Evolutionary conservation across 192 early-diverging fungal species (phyloP).

Genomic region (Backusella morwellensis): DNA sequence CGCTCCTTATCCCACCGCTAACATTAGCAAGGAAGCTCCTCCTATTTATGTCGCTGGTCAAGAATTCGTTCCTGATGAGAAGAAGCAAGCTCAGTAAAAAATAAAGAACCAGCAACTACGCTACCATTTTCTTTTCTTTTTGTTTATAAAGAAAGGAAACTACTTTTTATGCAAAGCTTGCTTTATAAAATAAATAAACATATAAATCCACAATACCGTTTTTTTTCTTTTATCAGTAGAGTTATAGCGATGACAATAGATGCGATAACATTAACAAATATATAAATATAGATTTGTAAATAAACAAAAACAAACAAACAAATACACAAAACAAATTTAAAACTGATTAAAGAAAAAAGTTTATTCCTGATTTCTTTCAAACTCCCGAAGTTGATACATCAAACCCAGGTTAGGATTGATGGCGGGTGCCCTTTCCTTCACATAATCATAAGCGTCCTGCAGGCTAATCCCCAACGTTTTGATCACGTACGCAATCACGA

Average conservation of each 20-base stretch:
- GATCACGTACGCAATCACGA: conserved; percentile 93
- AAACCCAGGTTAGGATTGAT: conserved; percentile 86
- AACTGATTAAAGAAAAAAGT: neutral
- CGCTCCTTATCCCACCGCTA: conserved; percentile 19
- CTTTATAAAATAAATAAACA: neutral
- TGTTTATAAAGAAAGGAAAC: neutral
- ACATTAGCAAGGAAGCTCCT: conserved; percentile 10
- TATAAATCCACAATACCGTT: neutral
- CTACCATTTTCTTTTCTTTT: neutral
- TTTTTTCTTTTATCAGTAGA: neutral
- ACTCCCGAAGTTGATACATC: conserved; percentile 75
- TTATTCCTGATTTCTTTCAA: conserved; percentile 39
- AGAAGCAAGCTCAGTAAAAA: conserved; percentile 23
- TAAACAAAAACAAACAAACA: neutral
- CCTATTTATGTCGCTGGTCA: conserved; percentile 35
- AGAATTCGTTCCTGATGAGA: conserved; percentile 34
- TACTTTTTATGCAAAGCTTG: neutral
- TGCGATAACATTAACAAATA: too few relatives aligned
- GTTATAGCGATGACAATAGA: too few relatives aligned
- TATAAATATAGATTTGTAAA: too few relatives aligned
- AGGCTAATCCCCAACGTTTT: conserved; percentile 54
- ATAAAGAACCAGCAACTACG: neutral
- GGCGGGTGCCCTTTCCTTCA: conserved; percentile 61
- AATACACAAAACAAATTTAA: neutral
- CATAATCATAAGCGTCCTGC: conserved; percentile 71